Evolutionary conservation across 2,329 filamentous ascomycete species (phyloP).

Genomic region (Sporothrix inflata): DNA sequence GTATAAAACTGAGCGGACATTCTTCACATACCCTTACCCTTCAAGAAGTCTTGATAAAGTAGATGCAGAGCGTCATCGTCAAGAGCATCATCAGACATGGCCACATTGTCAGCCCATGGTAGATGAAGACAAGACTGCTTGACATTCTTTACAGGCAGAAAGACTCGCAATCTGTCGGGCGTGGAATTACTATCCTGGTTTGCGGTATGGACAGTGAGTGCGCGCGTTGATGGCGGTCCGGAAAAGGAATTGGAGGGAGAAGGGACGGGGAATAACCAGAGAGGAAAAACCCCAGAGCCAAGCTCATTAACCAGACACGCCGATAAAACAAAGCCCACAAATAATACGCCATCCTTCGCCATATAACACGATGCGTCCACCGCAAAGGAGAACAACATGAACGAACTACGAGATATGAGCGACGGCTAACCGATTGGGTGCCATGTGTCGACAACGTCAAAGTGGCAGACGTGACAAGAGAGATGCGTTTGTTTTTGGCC

Average conservation of each 20-base stretch:
- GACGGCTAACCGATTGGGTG: neutral
- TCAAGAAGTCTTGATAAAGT: conserved; percentile 2
- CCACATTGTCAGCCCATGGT: neutral
- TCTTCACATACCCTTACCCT: neutral
- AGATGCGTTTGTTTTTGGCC: neutral
- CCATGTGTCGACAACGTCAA: neutral
- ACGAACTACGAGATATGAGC: neutral
- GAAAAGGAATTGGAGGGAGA: neutral
- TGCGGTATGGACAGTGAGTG: neutral
- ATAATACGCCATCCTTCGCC: neutral
- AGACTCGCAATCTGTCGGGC: neutral
- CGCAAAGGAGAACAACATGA: too few relatives aligned
- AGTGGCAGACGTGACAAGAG: neutral
- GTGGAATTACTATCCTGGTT: conserved; percentile 9
- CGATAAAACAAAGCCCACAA: conserved; percentile 12
- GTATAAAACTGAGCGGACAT: neutral
- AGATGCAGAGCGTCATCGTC: neutral
- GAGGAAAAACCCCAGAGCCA: neutral
- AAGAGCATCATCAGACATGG: neutral
- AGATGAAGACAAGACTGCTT: neutral
- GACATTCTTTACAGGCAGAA: neutral
- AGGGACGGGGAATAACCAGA: conserved; percentile 1
- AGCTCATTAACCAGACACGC: conserved; percentile 16
- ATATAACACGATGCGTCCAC: neutral
- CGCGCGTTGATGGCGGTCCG: neutral